Evolutionary conservation across 2,329 filamentous ascomycete species (phyloP).

Genomic region (Botryotinia globosa): DNA sequence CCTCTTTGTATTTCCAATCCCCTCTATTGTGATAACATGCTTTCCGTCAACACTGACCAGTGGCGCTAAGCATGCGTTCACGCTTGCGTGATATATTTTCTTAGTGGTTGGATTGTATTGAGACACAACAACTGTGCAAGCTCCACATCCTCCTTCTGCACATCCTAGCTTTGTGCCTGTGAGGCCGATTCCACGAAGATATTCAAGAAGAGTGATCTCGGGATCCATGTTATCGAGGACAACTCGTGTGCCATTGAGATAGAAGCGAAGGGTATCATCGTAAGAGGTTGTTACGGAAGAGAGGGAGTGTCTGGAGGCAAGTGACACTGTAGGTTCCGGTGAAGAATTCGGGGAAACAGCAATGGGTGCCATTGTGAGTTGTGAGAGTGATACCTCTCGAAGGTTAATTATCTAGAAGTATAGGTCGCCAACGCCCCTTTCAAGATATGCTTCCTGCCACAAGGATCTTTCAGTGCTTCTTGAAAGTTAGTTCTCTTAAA

Average conservation of each 20-base stretch:
- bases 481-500: neutral
- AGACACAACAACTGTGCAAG: constrained; percentile 91
- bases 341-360: constrained; percentile 49
- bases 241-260: constrained; percentile 89
- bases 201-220: constrained; percentile 88
- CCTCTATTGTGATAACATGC: constrained; percentile 96
- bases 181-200: constrained; percentile 85
- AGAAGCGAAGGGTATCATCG: constrained; percentile 87
- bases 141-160: constrained; percentile 93
- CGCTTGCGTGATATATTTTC: constrained; percentile 90
- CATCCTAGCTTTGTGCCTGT: constrained; percentile 97
- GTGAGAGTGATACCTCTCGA: neutral
- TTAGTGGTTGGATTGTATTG: constrained; percentile 84
- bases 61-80: constrained; percentile 93
- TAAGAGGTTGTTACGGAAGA: constrained; percentile 69
- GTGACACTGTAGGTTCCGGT: constrained; percentile 35
- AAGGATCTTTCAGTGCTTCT: neutral
- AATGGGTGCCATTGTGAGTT: constrained; percentile 53
- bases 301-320: constrained; percentile 42
- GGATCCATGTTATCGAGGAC: constrained; percentile 84
- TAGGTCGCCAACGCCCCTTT: neutral
- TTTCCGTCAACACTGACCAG: constrained; percentile 93
- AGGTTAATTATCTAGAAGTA: neutral
- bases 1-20: constrained; percentile 81
- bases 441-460: neutral